Conservation (phyloP, 441 rosid genomes). For the Populus trichocarpa region DNA sequence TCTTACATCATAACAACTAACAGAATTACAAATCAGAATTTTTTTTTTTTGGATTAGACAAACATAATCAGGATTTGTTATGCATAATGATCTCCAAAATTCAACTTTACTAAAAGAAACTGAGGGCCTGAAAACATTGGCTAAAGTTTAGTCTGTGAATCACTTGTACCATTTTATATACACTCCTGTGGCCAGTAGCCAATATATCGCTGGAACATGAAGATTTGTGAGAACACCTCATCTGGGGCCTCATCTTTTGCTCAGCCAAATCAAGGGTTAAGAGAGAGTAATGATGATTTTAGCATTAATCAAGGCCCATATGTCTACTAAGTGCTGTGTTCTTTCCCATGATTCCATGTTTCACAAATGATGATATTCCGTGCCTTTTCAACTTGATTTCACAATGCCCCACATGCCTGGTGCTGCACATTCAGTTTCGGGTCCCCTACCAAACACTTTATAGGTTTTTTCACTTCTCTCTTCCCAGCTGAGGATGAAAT, state of each 20-base stretch:
- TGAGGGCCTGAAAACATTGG: not conserved
- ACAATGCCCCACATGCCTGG: conserved; percentile 16
- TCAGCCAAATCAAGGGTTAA: not conserved
- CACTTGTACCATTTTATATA: not conserved
- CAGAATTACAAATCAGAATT: not conserved
- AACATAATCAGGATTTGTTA: conserved; percentile 3
- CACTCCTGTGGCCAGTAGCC: not conserved
- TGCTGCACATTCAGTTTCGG: conserved; percentile 7
- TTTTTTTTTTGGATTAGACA: not conserved
- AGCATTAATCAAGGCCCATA: conserved; percentile 14
- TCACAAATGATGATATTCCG: conserved; percentile 25
- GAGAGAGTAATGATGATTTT: conserved; percentile 7
- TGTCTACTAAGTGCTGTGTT: conserved; percentile 12
- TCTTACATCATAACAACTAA: conserved; percentile 1
- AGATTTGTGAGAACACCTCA: conserved; percentile 17
- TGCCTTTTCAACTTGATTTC: conserved; percentile 13
- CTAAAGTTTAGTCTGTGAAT: not conserved
- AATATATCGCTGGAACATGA: conserved; percentile 9
- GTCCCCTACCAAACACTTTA: conserved; percentile 2
- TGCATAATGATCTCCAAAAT: conserved; percentile 2
- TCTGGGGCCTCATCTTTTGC: conserved; percentile 1
- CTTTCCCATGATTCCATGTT: conserved; percentile 11
- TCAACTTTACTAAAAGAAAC: not conserved
- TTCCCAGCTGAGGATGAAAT: not conserved
- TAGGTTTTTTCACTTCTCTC: not conserved